A percentile compares a stretch with the other conserved stretches of the same genome.
phyloP scores from a whole-genome alignment of 768 basidiomycete genomes.

The Amanita subjunquillea region DNA sequence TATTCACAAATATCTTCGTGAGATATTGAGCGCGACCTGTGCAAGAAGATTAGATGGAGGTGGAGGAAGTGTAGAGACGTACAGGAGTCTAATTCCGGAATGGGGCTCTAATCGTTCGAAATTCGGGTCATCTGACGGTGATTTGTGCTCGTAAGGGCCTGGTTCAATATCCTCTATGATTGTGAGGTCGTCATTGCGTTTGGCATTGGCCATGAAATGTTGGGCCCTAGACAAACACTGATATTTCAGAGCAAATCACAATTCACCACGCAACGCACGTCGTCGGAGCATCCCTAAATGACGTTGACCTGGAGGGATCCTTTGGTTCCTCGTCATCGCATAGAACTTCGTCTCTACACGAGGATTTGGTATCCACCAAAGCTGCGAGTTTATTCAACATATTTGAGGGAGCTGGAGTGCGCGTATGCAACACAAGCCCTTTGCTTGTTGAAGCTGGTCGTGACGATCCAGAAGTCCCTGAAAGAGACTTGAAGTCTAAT shows the following conservation, averaged over 20 bases:
- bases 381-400: constrained; percentile 36
- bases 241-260: constrained; percentile 9
- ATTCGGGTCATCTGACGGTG: constrained; percentile 60
- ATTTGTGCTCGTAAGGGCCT: constrained; percentile 69
- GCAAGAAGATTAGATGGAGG: neutral
- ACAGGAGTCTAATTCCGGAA: constrained; percentile 80
- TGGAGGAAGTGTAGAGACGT: constrained; percentile 19
- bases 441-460: constrained; percentile 2
- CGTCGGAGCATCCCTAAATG: neutral
- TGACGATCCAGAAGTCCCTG: constrained; percentile 1
- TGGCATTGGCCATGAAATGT: constrained; percentile 6
- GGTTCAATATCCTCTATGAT: constrained; percentile 68
- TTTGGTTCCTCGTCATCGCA: neutral
- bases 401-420: constrained; percentile 37
- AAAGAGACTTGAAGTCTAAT: constrained; percentile 3
- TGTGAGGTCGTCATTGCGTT: constrained; percentile 53
- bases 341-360: neutral
- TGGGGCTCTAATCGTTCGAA: constrained; percentile 85
- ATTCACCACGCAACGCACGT: constrained; percentile 18
- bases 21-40: constrained; percentile 60
- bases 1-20: constrained; percentile 77
- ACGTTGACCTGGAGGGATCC: constrained; percentile 2
- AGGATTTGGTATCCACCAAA: neutral
- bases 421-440: constrained; percentile 6
- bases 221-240: neutral